Evolutionary conservation across 208 protist genomes (phyloP), one percentile per base, ranked within the genome.

Genomic region (Trypanosoma boissoni): DNA sequence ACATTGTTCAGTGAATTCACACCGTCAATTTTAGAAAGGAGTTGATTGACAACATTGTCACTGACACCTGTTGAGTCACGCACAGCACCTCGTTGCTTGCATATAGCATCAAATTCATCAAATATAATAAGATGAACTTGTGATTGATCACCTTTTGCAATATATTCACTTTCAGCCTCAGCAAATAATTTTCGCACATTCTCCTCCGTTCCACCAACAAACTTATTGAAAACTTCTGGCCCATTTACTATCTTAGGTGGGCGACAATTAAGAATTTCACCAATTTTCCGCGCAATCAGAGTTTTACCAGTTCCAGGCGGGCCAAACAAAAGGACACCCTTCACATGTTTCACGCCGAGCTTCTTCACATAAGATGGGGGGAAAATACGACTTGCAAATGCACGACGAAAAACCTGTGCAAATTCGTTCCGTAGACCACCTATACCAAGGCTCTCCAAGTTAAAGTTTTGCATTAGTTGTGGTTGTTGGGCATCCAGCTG

Each of bases 21-120:
- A 74, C 98, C 98, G 64, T 99, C 96, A 52, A 99, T 99, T 80
- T 99, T 99, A 29, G 97, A 94, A 32, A 99, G 91, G 3, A 99
- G 91, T 84, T 99, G 98, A 81, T 99, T 99, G 1, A 99, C 98
- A 16, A 99, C 91, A 28, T 96, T 98, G 78, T 99, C 98, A 52
- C 80, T 83, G 6, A 99, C 97, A 46, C 98, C 98, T 3, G 98
- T 99, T 28, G 87, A 94, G 68, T 96, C 92, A 16, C 78, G 73
- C 7, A 81, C 71, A 3, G 82, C 83, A 37, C 98, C 98, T 64
- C 98, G 81, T 74, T 97, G 80, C 72, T 99, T 99, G 75, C 97
- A 99, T 68, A 99, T 99, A 34, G 98, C 97, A 80, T 99, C 98
- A 73, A 99, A 97, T 78, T 99, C 99, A 83, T 99, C 99, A 59